A percentile compares a stretch with the other conserved stretches of the same genome.
phyloP scores from a whole-genome alignment of 352 stramenopile species.

The Phytopythium boreale region DNA sequence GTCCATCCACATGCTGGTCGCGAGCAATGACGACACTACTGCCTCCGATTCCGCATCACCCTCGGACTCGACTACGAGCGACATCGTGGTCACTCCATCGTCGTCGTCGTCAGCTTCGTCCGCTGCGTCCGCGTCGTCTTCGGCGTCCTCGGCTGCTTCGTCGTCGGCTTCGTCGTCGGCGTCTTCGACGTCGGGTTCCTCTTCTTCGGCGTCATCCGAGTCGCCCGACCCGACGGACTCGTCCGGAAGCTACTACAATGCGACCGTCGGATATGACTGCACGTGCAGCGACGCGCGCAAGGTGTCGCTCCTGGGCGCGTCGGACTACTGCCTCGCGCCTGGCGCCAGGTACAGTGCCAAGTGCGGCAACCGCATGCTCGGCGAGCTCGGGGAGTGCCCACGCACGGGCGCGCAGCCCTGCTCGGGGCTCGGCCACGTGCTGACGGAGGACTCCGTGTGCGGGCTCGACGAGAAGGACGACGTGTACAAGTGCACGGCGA shows the following conservation, averaged over 20 bases:
- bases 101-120: neutral
- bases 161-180: neutral
- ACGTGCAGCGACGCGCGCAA: slow-evolving; percentile 33
- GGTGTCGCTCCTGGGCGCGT: slow-evolving; percentile 70
- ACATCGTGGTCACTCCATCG: neutral
- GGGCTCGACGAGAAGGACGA: slow-evolving; percentile 53
- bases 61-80: neutral
- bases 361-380: slow-evolving; percentile 57
- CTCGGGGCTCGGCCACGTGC: slow-evolving; percentile 48
- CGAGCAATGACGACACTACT: neutral
- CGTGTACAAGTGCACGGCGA: slow-evolving; percentile 74
- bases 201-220: neutral
- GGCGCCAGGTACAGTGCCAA: slow-evolving; percentile 48
- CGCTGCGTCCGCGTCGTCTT: neutral
- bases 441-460: slow-evolving; percentile 62
- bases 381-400: slow-evolving; percentile 52
- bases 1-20: neutral
- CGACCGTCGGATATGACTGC: slow-evolving; percentile 39
- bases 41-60: too few relatives aligned
- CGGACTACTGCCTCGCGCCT: slow-evolving; percentile 61
- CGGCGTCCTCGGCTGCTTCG: neutral
- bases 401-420: slow-evolving; percentile 50
- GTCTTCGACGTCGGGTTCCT: neutral
- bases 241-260: slow-evolving; percentile 14
- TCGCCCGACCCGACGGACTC: neutral